A percentile compares a stretch with the other conserved stretches of the same genome.
Evolutionary conservation across 2,329 filamentous ascomycete species (phyloP).

Genomic region (Neonectria sp.): DNA sequence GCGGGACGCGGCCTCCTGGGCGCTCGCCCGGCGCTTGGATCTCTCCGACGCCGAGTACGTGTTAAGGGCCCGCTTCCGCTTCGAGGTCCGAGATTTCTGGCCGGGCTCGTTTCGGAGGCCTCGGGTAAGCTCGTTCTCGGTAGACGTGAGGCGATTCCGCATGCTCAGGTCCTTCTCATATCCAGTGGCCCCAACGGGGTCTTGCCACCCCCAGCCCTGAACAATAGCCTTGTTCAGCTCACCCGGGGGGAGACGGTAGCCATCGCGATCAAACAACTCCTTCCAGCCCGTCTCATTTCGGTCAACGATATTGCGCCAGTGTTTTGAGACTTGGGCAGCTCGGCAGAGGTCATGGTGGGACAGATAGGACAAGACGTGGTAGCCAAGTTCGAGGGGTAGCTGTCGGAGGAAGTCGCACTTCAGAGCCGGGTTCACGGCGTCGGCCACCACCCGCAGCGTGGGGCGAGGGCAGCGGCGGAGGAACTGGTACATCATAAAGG

Average conservation of each 20-base stretch:
- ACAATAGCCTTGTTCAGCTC: conserved; percentile 89
- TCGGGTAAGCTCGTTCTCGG: conserved; percentile 67
- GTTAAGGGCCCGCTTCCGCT: conserved; percentile 69
- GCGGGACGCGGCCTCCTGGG: conserved; percentile 61
- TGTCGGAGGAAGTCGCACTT: conserved; percentile 94
- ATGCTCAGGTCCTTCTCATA: conserved; percentile 86
- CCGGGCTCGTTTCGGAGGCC: conserved; percentile 58
- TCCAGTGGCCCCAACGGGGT: conserved; percentile 81
- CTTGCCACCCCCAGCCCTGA: conserved; percentile 99
- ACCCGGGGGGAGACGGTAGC: conserved; percentile 82
- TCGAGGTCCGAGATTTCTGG: conserved; percentile 65
- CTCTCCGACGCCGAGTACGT: conserved; percentile 63
- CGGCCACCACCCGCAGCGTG: conserved; percentile 89
- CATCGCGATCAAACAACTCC: conserved; percentile 87
- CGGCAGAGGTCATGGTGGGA: conserved; percentile 89
- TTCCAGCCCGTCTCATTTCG: conserved; percentile 98
- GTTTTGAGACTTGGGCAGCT: conserved; percentile 93
- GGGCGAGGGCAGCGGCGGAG: conserved; percentile 89
- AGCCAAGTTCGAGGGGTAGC: conserved; percentile 87
- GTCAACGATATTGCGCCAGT: conserved; percentile 92
- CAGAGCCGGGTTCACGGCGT: conserved; percentile 91
- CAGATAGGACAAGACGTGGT: conserved; percentile 90
- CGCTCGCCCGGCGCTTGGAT: conserved; percentile 67
- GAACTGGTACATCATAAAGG: conserved; percentile 97
- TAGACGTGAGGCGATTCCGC: conserved; percentile 65